Conservation (phyloP, 352 stramenopile genomes). For the Phytophthora pluvialis region DNA sequence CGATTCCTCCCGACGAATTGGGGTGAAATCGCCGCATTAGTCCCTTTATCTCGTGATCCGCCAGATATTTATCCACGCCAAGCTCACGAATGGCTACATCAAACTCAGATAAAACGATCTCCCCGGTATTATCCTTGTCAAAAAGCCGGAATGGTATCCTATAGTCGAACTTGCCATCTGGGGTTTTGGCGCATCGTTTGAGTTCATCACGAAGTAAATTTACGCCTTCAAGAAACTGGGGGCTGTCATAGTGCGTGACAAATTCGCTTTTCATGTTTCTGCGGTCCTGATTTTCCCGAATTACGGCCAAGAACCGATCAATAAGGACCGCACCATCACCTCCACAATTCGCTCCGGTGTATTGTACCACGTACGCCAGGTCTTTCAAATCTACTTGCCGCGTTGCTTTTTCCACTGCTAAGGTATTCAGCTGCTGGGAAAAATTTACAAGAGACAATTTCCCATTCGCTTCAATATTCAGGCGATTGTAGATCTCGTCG, state of each 20-base stretch:
- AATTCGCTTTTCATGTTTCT: conserved; percentile 89
- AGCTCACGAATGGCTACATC: conserved; percentile 72
- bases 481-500: conserved; percentile 68
- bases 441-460: conserved; percentile 72
- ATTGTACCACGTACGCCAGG: conserved; percentile 77
- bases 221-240: conserved; percentile 76
- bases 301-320: conserved; percentile 71
- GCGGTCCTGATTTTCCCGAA: conserved; percentile 73
- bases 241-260: conserved; percentile 83
- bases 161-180: conserved; percentile 81
- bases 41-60: conserved; percentile 80
- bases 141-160: conserved; percentile 73
- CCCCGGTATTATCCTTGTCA: conserved; percentile 70
- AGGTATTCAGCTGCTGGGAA: conserved; percentile 57
- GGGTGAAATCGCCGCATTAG: conserved; percentile 80
- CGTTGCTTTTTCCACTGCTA: conserved; percentile 61
- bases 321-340: conserved; percentile 71
- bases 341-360: conserved; percentile 75
- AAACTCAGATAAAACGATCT: conserved; percentile 79
- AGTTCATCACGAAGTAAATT: conserved; percentile 74
- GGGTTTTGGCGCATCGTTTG: conserved; percentile 79
- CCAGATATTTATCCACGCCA: conserved; percentile 74
- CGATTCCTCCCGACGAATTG: conserved; percentile 68
- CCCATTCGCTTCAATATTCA: conserved; percentile 78
- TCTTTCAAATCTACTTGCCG: conserved; percentile 70